phyloP scores from a whole-genome alignment of 2,329 filamentous ascomycete species.

The Dactylonectria macrodidyma region DNA sequence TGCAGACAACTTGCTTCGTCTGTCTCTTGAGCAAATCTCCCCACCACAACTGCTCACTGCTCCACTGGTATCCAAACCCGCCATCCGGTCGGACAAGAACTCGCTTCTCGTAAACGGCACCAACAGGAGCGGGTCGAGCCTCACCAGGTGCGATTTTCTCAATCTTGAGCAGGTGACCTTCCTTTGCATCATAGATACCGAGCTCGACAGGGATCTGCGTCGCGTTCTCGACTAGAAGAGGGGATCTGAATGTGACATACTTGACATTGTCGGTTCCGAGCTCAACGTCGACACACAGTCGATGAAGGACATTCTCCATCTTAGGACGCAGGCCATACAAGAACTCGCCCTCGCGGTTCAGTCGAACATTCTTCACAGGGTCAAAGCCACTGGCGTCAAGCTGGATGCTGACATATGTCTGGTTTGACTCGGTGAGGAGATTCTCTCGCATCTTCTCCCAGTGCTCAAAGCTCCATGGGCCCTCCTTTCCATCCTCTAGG shows the following conservation, averaged over 20 bases:
- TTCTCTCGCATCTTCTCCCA: conserved; percentile 97
- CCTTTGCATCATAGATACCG: conserved; percentile 88
- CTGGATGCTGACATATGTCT: conserved; percentile 84
- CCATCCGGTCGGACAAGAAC: conserved; percentile 92
- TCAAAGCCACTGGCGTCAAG: conserved; percentile 97
- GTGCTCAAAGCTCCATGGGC: conserved; percentile 96
- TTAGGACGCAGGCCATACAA: conserved; percentile 91
- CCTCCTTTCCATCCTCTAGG: conserved; percentile 89
- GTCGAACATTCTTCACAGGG: conserved; percentile 85
- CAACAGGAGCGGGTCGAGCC: conserved; percentile 89
- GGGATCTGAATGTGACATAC: conserved; percentile 95
- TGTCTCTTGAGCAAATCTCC: conserved; percentile 88
- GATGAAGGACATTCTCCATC: conserved; percentile 87
- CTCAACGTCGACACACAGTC: conserved; percentile 91
- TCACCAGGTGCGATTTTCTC: conserved; percentile 97
- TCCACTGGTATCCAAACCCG: conserved; percentile 97
- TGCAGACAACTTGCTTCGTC: conserved; percentile 89
- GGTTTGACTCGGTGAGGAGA: conserved; percentile 85
- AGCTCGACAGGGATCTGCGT: conserved; percentile 97
- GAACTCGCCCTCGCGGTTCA: conserved; percentile 95
- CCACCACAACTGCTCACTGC: conserved; percentile 91
- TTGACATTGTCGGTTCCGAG: conserved; percentile 97
- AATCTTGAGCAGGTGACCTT: conserved; percentile 94
- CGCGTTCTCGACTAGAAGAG: conserved; percentile 92
- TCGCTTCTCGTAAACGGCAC: conserved; percentile 90